Evolutionary conservation across 2,329 filamentous ascomycete species (phyloP), one percentile per base, ranked within the genome.

Genomic region (Aspergillus phoenicis): DNA sequence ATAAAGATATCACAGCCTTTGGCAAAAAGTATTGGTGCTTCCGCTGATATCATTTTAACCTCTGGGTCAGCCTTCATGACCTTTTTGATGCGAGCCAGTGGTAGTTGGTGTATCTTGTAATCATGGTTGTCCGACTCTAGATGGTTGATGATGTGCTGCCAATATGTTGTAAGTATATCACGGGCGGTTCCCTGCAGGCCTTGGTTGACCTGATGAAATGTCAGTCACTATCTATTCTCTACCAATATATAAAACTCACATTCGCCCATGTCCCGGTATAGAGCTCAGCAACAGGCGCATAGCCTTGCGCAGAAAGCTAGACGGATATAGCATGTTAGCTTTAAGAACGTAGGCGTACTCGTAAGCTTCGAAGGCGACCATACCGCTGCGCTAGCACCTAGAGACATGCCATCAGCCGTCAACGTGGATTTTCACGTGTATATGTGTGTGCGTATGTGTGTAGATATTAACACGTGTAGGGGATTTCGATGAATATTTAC

Each of bases 1-100:
- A 99, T 99, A 81, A 99, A 99, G 73, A 98, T 97, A 74, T 99
- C 95, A 78, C 95, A 98, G 39, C 94, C 95, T 79, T 99, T 99
- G 55, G 95, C 95, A 72, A 99, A 99, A 13, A 99, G 83, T 69
- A 99, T 99, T 1, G 95, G 95, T 1, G 95, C 95, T 80, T 99
- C 95, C 8, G 95, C 95, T 4, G 93, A 98, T 65, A 99, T 99
- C 95, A 99, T 99, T 83, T 99, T 99, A 52, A 99, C 95, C 72
- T 99, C 95, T 0, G 95, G 95, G 69, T 99, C 95, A 0, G 95
- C 95, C 81, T 99, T 99, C 95, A 99, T 99, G 67, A 99, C 95
- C 78, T 99, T 99, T 84, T 99, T 99, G 82, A 99, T 99, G 58
- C 95, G 90, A n/a, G 95, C 95, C 43, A 99, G 84, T 1, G 95